Percentiles rank a stretch among this genome's conserved stretches.
phyloP scores from a whole-genome alignment of 2,329 filamentous ascomycete species.

The Exutisphaerella laricina region DNA sequence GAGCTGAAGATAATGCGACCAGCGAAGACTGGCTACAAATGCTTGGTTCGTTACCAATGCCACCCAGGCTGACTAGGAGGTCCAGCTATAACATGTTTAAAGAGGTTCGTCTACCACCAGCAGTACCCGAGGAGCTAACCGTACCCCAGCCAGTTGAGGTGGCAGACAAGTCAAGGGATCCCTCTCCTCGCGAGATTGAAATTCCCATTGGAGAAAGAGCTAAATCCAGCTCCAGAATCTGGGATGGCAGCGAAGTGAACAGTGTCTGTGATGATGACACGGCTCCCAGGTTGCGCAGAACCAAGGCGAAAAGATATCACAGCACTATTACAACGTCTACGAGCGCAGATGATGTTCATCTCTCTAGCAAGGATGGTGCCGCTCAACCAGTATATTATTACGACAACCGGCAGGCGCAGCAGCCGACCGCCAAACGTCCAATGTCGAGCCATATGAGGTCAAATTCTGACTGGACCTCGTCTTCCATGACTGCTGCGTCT shows the following conservation, averaged over 20 bases:
- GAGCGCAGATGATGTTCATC: slow-evolving; percentile 12
- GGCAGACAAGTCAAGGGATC: slow-evolving; percentile 18
- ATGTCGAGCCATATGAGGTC: slow-evolving; percentile 19
- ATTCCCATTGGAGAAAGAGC: slow-evolving; percentile 58
- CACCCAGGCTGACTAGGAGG: slow-evolving; percentile 48
- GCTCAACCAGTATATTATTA: slow-evolving; percentile 22
- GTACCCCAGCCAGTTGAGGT: slow-evolving; percentile 8
- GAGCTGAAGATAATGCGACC: slow-evolving; percentile 68
- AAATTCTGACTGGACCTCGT: slow-evolving; percentile 26
- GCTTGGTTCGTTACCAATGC: slow-evolving; percentile 61
- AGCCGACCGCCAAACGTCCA: slow-evolving; percentile 13
- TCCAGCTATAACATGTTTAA: slow-evolving; percentile 45
- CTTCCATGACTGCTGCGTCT: slow-evolving; percentile 11
- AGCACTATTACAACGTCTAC: slow-evolving; percentile 14
- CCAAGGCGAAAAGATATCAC: slow-evolving; percentile 25
- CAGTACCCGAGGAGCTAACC: slow-evolving; percentile 15
- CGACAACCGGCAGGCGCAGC: slow-evolving; percentile 16
- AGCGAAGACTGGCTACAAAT: slow-evolving; percentile 83
- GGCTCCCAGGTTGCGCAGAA: slow-evolving; percentile 13
- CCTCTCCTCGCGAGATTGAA: slow-evolving; percentile 48
- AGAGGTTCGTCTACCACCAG: slow-evolving; percentile 12
- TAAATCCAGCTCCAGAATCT: slow-evolving; percentile 42
- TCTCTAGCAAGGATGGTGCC: slow-evolving; percentile 14
- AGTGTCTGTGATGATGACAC: slow-evolving; percentile 21
- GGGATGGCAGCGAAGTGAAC: slow-evolving; percentile 38